Evolutionary conservation across 1,139 yeast genomes (phyloP).

Genomic region (Zygosaccharomyces sapae): DNA sequence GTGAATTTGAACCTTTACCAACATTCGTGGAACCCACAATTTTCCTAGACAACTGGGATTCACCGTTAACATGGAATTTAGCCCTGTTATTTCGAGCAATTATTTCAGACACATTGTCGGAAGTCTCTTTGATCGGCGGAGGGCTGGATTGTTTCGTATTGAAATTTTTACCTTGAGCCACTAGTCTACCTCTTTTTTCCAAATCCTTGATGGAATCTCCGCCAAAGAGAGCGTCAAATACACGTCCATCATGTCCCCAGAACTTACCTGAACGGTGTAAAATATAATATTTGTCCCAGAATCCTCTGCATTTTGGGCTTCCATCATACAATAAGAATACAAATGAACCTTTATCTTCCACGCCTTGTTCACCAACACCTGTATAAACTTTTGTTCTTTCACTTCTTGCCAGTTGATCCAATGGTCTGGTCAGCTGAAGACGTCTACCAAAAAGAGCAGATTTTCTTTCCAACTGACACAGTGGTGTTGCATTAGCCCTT

Average conservation of each 20-base stretch:
- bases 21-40: slow-evolving; percentile 8
- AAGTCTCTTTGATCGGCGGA: not conserved
- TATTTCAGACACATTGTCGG: slow-evolving; percentile 15
- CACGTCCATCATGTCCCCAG: slow-evolving; percentile 31
- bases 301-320: slow-evolving; percentile 12
- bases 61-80: slow-evolving; percentile 17
- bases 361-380: slow-evolving; percentile 33
- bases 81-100: slow-evolving; percentile 17
- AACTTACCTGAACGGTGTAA: slow-evolving; percentile 32
- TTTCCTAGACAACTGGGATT: slow-evolving; percentile 10
- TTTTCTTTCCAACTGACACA: slow-evolving; percentile 25
- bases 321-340: slow-evolving; percentile 27
- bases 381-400: slow-evolving; percentile 27
- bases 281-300: slow-evolving; percentile 26
- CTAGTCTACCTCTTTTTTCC: slow-evolving; percentile 11
- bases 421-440: slow-evolving; percentile 15
- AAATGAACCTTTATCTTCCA: slow-evolving; percentile 32
- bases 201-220: slow-evolving; percentile 22
- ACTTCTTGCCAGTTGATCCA: slow-evolving; percentile 22
- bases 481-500: slow-evolving; percentile 15
- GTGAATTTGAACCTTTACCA: slow-evolving; percentile 9
- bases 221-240: slow-evolving; percentile 32
- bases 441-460: slow-evolving; percentile 24
- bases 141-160: not conserved
- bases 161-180: slow-evolving; percentile 1